These are phyloP conservation scores for Fulvia fulva DNA, from an alignment of 2,329 filamentous ascomycete species.

Conservation along the genomic window DNA sequence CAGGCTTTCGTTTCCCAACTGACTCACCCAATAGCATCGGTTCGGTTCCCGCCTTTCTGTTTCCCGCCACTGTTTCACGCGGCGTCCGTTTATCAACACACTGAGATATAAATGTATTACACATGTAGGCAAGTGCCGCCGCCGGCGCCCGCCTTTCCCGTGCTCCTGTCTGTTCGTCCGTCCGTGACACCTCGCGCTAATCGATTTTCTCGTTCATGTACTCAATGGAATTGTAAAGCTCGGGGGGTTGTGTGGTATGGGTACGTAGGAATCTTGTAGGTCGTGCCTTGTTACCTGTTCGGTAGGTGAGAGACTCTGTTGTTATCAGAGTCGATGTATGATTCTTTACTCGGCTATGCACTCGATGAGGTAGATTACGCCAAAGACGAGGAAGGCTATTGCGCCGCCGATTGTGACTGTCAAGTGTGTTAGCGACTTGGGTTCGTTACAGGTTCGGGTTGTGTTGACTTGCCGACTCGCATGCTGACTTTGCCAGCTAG, in stretches of 20 bases:
- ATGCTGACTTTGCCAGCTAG: slow-evolving; percentile 93
- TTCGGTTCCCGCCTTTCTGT: too few species aligned
- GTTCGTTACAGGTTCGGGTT: background rate
- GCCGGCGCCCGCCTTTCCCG: too few species aligned
- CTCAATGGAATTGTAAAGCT: background rate
- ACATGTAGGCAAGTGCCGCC: too few species aligned
- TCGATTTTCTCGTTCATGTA: background rate
- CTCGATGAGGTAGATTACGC: slow-evolving; percentile 85
- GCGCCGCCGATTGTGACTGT: slow-evolving; percentile 89
- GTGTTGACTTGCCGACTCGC: slow-evolving; percentile 74
- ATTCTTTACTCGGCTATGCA: slow-evolving; percentile 21
- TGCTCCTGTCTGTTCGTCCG: too few species aligned
- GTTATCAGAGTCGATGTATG: too few species aligned
- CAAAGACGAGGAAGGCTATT: slow-evolving; percentile 83
- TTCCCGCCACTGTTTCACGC: too few species aligned
- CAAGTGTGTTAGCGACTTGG: background rate
- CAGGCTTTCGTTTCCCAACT: too few species aligned
- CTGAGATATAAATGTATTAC: too few species aligned
- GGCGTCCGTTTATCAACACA: too few species aligned
- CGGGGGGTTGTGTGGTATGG: background rate
- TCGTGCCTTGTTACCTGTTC: too few species aligned
- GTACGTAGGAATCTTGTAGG: background rate
- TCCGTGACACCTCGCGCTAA: background rate
- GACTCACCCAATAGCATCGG: too few species aligned
- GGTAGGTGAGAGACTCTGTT: too few species aligned